Evolutionary conservation across 2,329 filamentous ascomycete genomes (phyloP).

Genomic region (Elsinoe perseae): DNA sequence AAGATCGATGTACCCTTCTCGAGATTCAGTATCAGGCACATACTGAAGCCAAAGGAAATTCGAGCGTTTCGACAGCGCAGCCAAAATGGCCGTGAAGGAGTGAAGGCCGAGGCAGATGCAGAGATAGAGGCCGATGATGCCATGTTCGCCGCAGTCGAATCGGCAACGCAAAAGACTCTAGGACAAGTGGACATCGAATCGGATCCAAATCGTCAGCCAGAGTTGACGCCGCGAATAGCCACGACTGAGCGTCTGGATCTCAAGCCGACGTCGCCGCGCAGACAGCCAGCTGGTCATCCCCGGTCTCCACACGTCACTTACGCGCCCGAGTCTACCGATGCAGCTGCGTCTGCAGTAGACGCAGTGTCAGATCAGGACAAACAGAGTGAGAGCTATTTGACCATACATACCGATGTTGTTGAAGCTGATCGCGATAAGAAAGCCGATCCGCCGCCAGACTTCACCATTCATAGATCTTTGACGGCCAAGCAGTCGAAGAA

Average conservation of each 20-base stretch:
- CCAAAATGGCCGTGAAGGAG: neutral
- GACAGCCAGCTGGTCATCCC: too few species aligned
- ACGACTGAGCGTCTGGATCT: neutral
- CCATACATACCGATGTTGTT: neutral
- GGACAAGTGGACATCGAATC: too few species aligned
- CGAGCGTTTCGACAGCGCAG: neutral
- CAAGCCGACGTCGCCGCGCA: neutral
- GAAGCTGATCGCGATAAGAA: neutral
- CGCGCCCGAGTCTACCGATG: too few species aligned
- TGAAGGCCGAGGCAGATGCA: neutral
- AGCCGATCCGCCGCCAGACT: neutral
- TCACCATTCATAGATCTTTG: neutral
- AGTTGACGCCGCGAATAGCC: neutral
- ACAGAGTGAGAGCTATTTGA: neutral
- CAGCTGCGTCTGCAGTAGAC: neutral
- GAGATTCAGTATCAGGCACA: constrained; percentile 4
- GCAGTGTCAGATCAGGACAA: neutral
- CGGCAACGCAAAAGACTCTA: neutral
- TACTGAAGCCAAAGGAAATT: neutral
- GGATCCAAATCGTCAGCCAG: neutral
- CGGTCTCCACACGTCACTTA: neutral
- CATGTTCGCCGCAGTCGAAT: neutral
- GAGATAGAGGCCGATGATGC: neutral
- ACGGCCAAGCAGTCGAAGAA: neutral
- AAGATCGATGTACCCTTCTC: constrained; percentile 44